A percentile compares a stretch with the other conserved stretches of the same genome.
Conservation (phyloP, 2,329 filamentous ascomycete species). For the Exophiala aquamarina region DNA sequence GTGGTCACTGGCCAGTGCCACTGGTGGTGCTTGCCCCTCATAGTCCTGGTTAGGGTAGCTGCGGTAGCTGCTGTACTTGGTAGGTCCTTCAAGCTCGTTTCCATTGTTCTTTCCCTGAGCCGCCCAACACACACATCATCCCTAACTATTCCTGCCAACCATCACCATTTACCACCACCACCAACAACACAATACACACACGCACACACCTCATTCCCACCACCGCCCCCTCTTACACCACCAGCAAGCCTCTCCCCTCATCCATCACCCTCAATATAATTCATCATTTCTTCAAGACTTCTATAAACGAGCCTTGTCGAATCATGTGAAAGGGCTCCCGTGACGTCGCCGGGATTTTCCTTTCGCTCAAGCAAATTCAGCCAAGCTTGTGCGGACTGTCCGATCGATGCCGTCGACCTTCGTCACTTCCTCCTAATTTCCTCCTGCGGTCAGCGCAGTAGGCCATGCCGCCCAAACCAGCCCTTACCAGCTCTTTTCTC, state of each 20-base stretch:
- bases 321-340: constrained; percentile 23
- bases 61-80: no score
- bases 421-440: constrained; percentile 21
- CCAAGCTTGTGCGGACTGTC: constrained; percentile 25
- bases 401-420: constrained; percentile 26
- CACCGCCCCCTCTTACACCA: not conserved
- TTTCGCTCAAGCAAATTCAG: constrained; percentile 13
- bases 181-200: not conserved
- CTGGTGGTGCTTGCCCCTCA: no score
- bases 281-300: not conserved
- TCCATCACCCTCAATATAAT: not conserved
- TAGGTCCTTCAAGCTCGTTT: no score
- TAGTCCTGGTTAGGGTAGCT: no score
- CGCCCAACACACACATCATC: not conserved
- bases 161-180: not conserved
- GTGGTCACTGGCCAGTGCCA: no score
- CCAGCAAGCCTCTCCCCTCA: not conserved
- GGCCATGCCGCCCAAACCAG: constrained; percentile 84
- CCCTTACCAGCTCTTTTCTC: constrained; percentile 86
- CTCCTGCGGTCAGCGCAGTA: constrained; percentile 29
- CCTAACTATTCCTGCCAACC: no score
- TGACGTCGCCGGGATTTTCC: constrained; percentile 22
- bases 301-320: constrained; percentile 8
- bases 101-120: no score
- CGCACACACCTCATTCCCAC: not conserved